phyloP scores from a whole-genome alignment of 148 eudicot genomes.

The Hydrangea macrophylla region DNA sequence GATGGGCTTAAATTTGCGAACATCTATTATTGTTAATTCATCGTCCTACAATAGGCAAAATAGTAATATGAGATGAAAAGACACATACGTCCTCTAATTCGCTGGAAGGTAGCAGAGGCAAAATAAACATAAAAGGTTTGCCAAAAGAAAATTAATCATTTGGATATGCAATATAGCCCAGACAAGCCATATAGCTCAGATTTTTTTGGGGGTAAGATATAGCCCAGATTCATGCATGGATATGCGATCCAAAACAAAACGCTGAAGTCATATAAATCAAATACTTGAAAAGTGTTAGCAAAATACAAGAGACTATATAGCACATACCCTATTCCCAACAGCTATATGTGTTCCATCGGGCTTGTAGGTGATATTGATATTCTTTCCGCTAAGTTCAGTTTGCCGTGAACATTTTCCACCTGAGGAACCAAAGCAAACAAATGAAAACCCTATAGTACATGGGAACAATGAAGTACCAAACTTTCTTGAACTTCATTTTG shows the following conservation, averaged over 20 bases:
- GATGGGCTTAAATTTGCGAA: constrained; percentile 85
- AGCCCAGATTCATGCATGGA: background rate
- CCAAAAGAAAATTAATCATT: background rate
- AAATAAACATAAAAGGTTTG: background rate
- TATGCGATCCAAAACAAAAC: constrained; percentile 1
- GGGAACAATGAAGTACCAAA: background rate
- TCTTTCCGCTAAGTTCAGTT: constrained; percentile 92
- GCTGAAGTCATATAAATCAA: background rate
- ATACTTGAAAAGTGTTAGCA: constrained; percentile 2
- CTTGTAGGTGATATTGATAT: constrained; percentile 91
- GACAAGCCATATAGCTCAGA: no score
- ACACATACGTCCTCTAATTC: constrained; percentile 1
- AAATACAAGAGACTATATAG: background rate
- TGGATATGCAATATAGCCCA: background rate
- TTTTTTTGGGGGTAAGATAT: no score
- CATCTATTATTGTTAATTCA: constrained; percentile 92
- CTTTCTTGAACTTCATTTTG: constrained; percentile 7
- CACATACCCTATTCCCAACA: constrained; percentile 87
- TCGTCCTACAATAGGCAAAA: constrained; percentile 59
- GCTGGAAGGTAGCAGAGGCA: background rate
- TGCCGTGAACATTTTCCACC: constrained; percentile 98
- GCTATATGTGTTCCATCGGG: constrained; percentile 93
- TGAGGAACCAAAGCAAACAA: constrained; percentile 28
- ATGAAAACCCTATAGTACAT: background rate
- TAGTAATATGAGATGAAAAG: constrained; percentile 16